Evolutionary conservation across 805 yeast genomes (phyloP).

Genomic region (Ogataea haglerorum): DNA sequence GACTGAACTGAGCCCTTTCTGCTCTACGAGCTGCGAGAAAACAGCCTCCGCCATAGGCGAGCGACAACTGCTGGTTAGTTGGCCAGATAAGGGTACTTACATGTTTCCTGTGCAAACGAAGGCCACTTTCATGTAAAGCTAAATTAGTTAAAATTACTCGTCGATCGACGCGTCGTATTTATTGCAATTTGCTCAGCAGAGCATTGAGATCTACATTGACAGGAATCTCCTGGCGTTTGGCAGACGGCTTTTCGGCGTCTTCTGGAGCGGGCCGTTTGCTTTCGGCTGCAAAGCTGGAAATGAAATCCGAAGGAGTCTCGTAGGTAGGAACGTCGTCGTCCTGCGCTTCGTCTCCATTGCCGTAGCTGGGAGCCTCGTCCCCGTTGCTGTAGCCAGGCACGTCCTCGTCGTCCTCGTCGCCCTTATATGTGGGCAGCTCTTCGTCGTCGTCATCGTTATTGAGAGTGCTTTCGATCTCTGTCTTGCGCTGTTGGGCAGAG

Average conservation of each 20-base stretch:
- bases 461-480: conserved; percentile 27
- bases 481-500: conserved; percentile 19
- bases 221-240: conserved; percentile 10
- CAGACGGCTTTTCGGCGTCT: not conserved
- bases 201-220: conserved; percentile 21
- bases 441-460: conserved; percentile 17
- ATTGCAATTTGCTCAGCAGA: conserved; percentile 18
- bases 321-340: no score
- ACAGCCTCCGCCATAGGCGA: conserved; percentile 99
- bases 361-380: no score
- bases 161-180: conserved; percentile 16
- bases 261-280: conserved; percentile 5
- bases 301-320: conserved; percentile 5
- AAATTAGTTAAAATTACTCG: not conserved
- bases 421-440: conserved; percentile 14
- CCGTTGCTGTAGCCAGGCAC: no score
- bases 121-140: conserved; percentile 48
- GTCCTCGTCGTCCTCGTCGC: conserved; percentile 8
- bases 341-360: no score
- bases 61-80: conserved; percentile 59
- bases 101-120: conserved; percentile 91
- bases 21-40: conserved; percentile 60
- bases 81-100: conserved; percentile 39
- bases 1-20: conserved; percentile 40
- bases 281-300: conserved; percentile 2